Evolutionary conservation across 495 filamentous ascomycete genomes (phyloP).

Genomic region (Penicillium waksmanii): DNA sequence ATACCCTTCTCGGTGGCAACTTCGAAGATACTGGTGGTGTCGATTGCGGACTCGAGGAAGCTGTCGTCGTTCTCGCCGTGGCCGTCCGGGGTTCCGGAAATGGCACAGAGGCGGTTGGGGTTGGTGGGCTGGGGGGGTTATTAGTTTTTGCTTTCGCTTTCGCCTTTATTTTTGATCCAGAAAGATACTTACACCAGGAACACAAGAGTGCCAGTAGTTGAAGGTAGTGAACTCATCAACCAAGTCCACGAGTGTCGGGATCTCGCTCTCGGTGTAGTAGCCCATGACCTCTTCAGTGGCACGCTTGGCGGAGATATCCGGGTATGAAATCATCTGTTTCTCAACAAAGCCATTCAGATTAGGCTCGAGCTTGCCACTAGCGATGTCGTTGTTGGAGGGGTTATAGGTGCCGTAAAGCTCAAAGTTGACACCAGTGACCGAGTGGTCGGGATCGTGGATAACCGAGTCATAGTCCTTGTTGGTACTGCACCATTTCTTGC

Average conservation of each 20-base stretch:
- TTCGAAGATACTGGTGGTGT: slow-evolving; percentile 50
- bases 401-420: slow-evolving; percentile 51
- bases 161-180: background rate
- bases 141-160: slow-evolving; percentile 14
- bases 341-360: slow-evolving; percentile 53
- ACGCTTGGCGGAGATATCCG: slow-evolving; percentile 34
- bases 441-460: slow-evolving; percentile 55
- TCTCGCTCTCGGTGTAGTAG: slow-evolving; percentile 54
- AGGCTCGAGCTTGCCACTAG: slow-evolving; percentile 35
- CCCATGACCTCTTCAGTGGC: slow-evolving; percentile 50
- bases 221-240: slow-evolving; percentile 56
- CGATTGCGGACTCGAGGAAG: slow-evolving; percentile 42
- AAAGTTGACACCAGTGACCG: slow-evolving; percentile 54
- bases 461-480: slow-evolving; percentile 50
- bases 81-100: slow-evolving; percentile 50
- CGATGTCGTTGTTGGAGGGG: slow-evolving; percentile 47
- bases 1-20: slow-evolving; percentile 44
- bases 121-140: slow-evolving; percentile 43
- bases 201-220: slow-evolving; percentile 56
- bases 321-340: slow-evolving; percentile 45
- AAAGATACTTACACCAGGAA: slow-evolving; percentile 46
- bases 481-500: slow-evolving; percentile 42
- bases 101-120: slow-evolving; percentile 53
- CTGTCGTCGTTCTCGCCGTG: slow-evolving; percentile 52
- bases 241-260: slow-evolving; percentile 50